Evolutionary conservation across 768 basidiomycete species (phyloP), one percentile per base, ranked within the genome.

Genomic region (Stropharia rugosoannulata): DNA sequence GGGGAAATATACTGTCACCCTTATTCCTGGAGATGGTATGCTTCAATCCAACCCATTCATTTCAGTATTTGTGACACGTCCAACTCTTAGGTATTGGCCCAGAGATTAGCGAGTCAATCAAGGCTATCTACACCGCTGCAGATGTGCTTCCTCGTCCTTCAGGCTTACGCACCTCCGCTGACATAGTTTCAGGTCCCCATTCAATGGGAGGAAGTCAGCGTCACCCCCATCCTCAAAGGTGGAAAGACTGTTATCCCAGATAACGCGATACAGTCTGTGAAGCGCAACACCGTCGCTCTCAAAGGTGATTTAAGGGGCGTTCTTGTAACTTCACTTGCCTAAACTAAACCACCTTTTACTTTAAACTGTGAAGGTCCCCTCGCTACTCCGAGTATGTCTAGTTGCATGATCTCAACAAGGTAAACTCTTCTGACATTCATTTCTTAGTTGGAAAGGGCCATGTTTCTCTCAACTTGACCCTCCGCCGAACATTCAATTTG

Each of bases 161-260:
- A 48, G 35, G 25, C 22, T 19, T 59, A 13, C 35, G 13, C 18
- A 29, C 59, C 45, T 51, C 25, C 18, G 49, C 42, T 57, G 19
- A 61, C 39, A 19, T 45, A 11, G 29, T n/a, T 49, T 32, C 57
- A 96, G 94, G 96, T 97, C 22, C 97, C 97, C 43, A 97, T 99
- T 65, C 83, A 93, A 75, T 99, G 97, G 97, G 97, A 99, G 72
- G 97, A 98, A 75, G 96, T 98, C 71, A 91, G 89, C 69, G 97
- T 99, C 46, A 89, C 93, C 6, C 97, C 97, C 11, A 83, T 96
- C 51, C 77, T 98, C 56, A 93, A 94, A 73, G 88, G 87, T 56
- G 97, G 97, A 48, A 97, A 98, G 80, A 97, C 95, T 47, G 93
- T 93, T 58, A 98, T 99, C 68, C 97, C 97, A 29, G 94, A 97